These are phyloP conservation scores for Agrocybe praecox DNA, from an alignment of 768 basidiomycete genomes.

Conservation along the genomic window DNA sequence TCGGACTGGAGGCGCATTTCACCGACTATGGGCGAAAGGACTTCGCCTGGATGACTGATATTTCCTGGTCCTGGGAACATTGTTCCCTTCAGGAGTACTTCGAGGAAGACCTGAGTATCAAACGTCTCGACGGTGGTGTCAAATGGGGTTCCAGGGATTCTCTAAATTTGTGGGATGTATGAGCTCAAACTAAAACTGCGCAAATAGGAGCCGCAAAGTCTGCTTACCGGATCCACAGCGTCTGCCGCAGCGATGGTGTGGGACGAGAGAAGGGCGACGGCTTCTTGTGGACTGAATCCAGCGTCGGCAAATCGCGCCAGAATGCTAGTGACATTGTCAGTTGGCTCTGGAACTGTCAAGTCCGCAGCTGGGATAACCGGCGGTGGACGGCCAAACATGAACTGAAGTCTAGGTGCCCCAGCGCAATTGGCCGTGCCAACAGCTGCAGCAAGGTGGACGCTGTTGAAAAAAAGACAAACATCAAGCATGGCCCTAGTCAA, in stretches of 20 bases:
- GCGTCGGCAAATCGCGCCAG: constrained; percentile 23
- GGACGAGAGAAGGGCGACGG: constrained; percentile 17
- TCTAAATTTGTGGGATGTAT: too few species aligned
- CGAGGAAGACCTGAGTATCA: constrained; percentile 38
- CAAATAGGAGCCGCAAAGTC: constrained; percentile 1
- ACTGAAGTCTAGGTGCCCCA: constrained; percentile 30
- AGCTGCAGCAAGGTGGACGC: constrained; percentile 15
- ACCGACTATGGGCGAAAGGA: constrained; percentile 33
- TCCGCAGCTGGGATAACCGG: constrained; percentile 16
- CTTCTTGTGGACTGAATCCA: constrained; percentile 19
- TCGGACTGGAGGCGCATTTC: constrained; percentile 44
- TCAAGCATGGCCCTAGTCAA: too few species aligned
- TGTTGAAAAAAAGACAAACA: background rate
- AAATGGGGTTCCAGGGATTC: constrained; percentile 31
- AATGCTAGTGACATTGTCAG: constrained; percentile 17
- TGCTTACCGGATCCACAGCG: constrained; percentile 2
- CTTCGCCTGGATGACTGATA: constrained; percentile 28
- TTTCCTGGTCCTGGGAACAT: constrained; percentile 15
- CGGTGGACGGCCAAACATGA: constrained; percentile 25
- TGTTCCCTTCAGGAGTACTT: constrained; percentile 29
- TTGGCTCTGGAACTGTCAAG: constrained; percentile 14
- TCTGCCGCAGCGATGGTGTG: constrained; percentile 22
- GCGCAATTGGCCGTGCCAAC: constrained; percentile 33
- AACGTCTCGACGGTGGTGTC: constrained; percentile 35
- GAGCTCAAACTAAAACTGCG: too few species aligned